Conservation (phyloP, 345 rosid species). For the Eucalyptus paniculata region DNA sequence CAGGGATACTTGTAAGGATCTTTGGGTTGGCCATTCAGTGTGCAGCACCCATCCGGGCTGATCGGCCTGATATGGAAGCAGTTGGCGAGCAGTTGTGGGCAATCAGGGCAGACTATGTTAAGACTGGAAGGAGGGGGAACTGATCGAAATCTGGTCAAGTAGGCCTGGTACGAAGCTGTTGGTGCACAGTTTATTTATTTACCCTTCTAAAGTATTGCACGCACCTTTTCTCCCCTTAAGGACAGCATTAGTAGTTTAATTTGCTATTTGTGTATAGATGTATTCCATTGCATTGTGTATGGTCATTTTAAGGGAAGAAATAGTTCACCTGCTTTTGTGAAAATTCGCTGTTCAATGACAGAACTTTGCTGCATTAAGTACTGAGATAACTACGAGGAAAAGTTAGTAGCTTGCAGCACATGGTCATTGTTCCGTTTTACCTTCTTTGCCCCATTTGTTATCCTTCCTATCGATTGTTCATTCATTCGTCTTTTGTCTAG, state of each 20-base stretch:
- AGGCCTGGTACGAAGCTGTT: neutral
- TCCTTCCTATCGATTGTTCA: neutral
- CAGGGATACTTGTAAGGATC: conserved; percentile 38
- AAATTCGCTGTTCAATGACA: neutral
- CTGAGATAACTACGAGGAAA: neutral
- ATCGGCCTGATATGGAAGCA: conserved; percentile 75
- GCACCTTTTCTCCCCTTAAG: neutral
- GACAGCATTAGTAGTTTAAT: neutral
- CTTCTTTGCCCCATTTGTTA: neutral
- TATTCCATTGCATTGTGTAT: neutral
- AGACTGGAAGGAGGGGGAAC: conserved; percentile 14
- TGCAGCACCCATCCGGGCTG: conserved; percentile 68
- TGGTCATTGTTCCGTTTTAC: neutral
- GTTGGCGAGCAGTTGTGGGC: conserved; percentile 85
- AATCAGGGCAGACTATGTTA: conserved; percentile 70
- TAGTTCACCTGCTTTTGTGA: neutral
- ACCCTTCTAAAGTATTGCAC: neutral
- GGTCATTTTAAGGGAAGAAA: neutral
- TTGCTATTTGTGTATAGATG: neutral
- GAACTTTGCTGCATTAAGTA: neutral
- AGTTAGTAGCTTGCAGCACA: neutral
- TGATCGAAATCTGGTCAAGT: neutral
- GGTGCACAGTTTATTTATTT: neutral
- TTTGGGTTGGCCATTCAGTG: conserved; percentile 75
- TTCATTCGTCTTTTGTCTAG: neutral